phyloP scores from a whole-genome alignment of 169 alveolate genomes.

The Plasmodium adleri region DNA sequence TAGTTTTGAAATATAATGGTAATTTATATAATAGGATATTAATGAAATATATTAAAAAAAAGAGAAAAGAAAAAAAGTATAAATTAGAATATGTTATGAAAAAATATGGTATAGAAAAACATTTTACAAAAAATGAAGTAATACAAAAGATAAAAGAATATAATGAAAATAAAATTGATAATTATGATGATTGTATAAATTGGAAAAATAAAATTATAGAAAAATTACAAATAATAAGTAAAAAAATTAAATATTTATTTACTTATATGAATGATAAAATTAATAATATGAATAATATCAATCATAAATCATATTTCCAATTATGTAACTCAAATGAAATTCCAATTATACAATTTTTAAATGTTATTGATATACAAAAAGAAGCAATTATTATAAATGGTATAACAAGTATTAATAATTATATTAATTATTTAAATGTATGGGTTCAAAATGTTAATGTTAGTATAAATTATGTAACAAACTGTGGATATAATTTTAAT shows the following conservation, averaged over 20 bases:
- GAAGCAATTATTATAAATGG: neutral
- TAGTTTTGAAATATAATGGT: conserved; percentile 49
- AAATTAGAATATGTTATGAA: conserved; percentile 62
- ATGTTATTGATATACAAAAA: neutral
- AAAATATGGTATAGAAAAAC: conserved; percentile 17
- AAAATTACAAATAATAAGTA: conserved; percentile 15
- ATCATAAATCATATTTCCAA: neutral
- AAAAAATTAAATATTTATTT: conserved; percentile 5
- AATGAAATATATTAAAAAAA: conserved; percentile 29
- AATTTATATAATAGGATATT: conserved; percentile 50
- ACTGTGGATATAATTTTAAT: conserved; percentile 18
- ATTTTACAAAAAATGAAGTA: conserved; percentile 34
- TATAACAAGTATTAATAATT: conserved; percentile 1
- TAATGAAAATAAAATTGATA: conserved; percentile 21
- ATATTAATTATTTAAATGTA: conserved; percentile 28
- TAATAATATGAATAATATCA: conserved; percentile 34
- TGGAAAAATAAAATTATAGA: conserved; percentile 6
- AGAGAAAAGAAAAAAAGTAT: conserved; percentile 37
- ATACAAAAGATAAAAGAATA: conserved; percentile 29
- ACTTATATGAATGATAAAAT: conserved; percentile 32
- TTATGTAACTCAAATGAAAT: neutral
- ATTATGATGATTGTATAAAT: neutral
- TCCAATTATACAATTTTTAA: neutral
- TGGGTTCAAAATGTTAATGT: conserved; percentile 10
- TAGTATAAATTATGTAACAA: conserved; percentile 1